Base-by-base conservation (phyloP, 768 basidiomycete genomes). In the Antrodiella citrinella region DNA sequence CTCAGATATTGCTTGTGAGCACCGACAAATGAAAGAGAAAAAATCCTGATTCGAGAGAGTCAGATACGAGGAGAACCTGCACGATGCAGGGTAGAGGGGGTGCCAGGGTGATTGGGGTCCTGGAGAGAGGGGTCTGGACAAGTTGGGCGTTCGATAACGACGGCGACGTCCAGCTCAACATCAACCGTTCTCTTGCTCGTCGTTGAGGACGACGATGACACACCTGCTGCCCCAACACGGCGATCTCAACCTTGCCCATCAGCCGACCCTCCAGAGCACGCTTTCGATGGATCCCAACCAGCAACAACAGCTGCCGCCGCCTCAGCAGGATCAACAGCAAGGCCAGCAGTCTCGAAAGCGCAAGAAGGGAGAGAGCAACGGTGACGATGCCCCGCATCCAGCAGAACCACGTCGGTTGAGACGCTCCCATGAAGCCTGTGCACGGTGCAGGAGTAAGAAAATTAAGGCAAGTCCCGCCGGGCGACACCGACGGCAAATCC, bases 361-460 rank as follows among this genome's bases (percentile, higher is more conserved):
- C 49, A 86, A 83, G 71, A 84, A 83, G 67, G 68, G 70, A 1
- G 81, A 82, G 45, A 69, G 71, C 2, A 72, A 70, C 22, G 72
- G 71, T 11, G 82, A 81, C 49, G 83, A 81, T n/a, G 67, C 69
- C 41, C 60, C 69, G 30, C 67, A 76, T 15, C 69, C 81, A 40
- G 75, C 82, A 49, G 88, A 90, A 66, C 84, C 87, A 41, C 78
- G 90, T 61, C 79, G 89, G 49, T 76, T 92, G 61, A 75, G 90
- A 59, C 81, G 90, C 63, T 90, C 89, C 61, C 90, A 92, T 70
- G 90, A 92, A 71, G 89, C 90, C 55, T 92, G 90, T 74, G 84
- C 90, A 56, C 79, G 90, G 66, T 92, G 90, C 77, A 86, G 90
- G 78, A 85, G 83, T 73, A 91, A 92, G 81, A 92, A 92, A 85